A percentile compares a stretch with the other conserved stretches of the same genome.
phyloP scores from a whole-genome alignment of 768 basidiomycete genomes.

The Lactifluus subvellereus region DNA sequence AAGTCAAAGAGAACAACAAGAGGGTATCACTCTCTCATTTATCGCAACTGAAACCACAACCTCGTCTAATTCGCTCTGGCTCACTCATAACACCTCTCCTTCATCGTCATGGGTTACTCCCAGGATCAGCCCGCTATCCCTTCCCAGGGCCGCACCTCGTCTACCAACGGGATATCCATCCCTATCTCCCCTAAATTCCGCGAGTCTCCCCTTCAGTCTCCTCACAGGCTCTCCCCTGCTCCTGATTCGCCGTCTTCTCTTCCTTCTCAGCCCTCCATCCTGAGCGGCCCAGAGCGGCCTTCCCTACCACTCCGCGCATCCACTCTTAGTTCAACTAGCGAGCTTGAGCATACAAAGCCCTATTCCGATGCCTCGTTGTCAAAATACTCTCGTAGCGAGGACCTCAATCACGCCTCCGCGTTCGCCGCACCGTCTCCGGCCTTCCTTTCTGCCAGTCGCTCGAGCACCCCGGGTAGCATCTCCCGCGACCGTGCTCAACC shows the following conservation, averaged over 20 bases:
- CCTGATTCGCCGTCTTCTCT: conserved; percentile 14
- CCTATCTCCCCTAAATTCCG: conserved; percentile 10
- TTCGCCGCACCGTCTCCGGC: conserved; percentile 26
- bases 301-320: conserved; percentile 58
- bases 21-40: background rate
- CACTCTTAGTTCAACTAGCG: conserved; percentile 48
- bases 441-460: conserved; percentile 52
- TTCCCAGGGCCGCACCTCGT: background rate
- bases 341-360: conserved; percentile 47
- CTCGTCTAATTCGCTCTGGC: conserved; percentile 2
- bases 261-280: conserved; percentile 5
- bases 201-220: conserved; percentile 17
- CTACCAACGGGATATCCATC: conserved; percentile 10
- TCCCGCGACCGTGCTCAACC: conserved; percentile 43
- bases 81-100: conserved; percentile 4
- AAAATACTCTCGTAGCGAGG: conserved; percentile 62
- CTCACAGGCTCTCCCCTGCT: conserved; percentile 8
- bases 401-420: conserved; percentile 51
- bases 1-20: conserved; percentile 3
- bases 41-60: background rate
- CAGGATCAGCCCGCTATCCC: conserved; percentile 19
- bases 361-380: conserved; percentile 16
- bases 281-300: conserved; percentile 42
- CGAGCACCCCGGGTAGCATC: conserved; percentile 49
- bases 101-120: conserved; percentile 17